A percentile compares a stretch with the other conserved stretches of the same genome.
Evolutionary conservation across 306 rosid species (phyloP).

Genomic region (Myrica gale): DNA sequence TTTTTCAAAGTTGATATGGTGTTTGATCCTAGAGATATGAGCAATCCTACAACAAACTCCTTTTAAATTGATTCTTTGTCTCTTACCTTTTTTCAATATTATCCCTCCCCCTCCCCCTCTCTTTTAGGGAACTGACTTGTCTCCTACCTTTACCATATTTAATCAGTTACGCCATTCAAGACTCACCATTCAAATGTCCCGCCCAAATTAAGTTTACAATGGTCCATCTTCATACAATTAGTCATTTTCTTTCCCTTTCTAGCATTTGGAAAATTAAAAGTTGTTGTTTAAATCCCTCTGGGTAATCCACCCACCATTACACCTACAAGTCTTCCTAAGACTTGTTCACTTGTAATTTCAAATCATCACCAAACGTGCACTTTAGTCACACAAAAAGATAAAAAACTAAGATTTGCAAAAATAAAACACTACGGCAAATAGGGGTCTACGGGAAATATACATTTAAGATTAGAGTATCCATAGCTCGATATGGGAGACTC

Average conservation of each 20-base stretch:
- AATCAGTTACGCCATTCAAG: slow-evolving; percentile 7
- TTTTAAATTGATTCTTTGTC: slow-evolving; percentile 1
- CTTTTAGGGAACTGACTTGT: neutral
- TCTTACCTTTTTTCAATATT: neutral
- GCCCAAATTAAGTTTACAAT: neutral
- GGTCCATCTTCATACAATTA: neutral
- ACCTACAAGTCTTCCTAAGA: neutral
- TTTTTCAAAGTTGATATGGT: slow-evolving; percentile 3
- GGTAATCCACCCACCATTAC: neutral
- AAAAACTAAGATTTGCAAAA: neutral
- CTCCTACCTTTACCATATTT: neutral
- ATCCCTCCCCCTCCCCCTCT: neutral
- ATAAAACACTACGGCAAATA: neutral
- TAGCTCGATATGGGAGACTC: too few relatives aligned
- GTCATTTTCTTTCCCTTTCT: neutral
- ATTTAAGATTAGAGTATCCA: too few relatives aligned
- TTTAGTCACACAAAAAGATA: neutral
- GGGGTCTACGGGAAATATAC: too few relatives aligned
- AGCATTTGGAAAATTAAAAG: neutral
- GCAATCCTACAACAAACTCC: slow-evolving; percentile 3
- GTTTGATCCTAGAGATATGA: slow-evolving; percentile 31
- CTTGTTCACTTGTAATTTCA: neutral
- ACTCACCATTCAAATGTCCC: slow-evolving; percentile 5
- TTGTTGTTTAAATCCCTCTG: neutral
- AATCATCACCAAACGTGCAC: neutral